These are phyloP conservation scores for Penicillium vulpinum DNA, from an alignment of 2,329 filamentous ascomycete species.

Conservation along the genomic window DNA sequence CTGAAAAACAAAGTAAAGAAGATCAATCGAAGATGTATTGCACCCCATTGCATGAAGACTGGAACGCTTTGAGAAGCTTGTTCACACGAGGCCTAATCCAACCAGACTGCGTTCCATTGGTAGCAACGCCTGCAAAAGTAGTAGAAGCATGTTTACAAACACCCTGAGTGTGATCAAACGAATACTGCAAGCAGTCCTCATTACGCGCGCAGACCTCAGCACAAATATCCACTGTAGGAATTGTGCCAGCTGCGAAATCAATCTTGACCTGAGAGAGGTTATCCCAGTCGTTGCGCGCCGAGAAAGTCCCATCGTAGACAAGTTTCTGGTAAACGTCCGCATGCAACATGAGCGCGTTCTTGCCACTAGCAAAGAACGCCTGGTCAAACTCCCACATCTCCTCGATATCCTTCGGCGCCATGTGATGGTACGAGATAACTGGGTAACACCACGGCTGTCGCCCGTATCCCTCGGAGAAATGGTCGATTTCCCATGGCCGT, in stretches of 20 bases:
- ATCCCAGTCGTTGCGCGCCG: conserved; percentile 26
- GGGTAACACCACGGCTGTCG: conserved; percentile 51
- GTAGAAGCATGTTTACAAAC: conserved; percentile 24
- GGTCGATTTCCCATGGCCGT: conserved; percentile 42
- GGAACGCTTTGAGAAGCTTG: conserved; percentile 22
- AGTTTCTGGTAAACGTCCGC: conserved; percentile 29
- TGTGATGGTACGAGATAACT: conserved; percentile 51
- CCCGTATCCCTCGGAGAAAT: conserved; percentile 38
- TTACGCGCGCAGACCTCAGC: conserved; percentile 25
- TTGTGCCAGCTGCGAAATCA: conserved; percentile 18
- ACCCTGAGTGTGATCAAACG: conserved; percentile 19
- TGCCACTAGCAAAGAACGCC: conserved; percentile 57
- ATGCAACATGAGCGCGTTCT: conserved; percentile 27
- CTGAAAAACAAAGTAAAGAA: background rate
- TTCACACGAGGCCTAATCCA: conserved; percentile 29
- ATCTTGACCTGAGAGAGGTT: conserved; percentile 22
- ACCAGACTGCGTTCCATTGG: conserved; percentile 23
- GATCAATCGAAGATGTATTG: conserved; percentile 25
- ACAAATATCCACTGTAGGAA: conserved; percentile 20
- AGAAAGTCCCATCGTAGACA: conserved; percentile 16
- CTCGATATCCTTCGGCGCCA: conserved; percentile 43
- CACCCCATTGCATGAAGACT: conserved; percentile 25
- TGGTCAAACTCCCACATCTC: conserved; percentile 47
- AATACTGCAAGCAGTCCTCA: conserved; percentile 29
- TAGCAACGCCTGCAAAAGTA: conserved; percentile 18